These are phyloP conservation scores for Cryptosporidium canis DNA, from an alignment of 169 alveolate species.

Conservation along the genomic window DNA sequence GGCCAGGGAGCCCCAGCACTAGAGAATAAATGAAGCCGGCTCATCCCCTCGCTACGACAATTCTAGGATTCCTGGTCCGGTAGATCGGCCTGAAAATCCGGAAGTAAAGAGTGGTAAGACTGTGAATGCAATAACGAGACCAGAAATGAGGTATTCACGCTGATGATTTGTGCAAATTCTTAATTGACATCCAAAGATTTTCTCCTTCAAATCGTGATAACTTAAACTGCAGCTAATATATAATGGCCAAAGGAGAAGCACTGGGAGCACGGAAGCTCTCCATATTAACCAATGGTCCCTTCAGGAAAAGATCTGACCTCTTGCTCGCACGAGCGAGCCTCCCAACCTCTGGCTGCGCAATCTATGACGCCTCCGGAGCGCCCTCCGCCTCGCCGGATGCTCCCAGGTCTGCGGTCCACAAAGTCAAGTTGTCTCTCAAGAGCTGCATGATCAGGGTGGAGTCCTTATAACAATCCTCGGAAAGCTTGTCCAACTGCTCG, in stretches of 20 bases:
- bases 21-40: not conserved
- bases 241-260: too few species aligned
- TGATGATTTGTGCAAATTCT: not conserved
- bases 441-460: conserved; percentile 94
- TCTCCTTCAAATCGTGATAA: not conserved
- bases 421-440: conserved; percentile 94
- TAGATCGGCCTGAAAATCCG: not conserved
- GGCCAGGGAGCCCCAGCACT: not conserved
- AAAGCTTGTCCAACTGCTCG: conserved; percentile 92
- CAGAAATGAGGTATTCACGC: not conserved
- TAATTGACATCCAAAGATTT: not conserved
- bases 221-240: not conserved
- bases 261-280: not conserved
- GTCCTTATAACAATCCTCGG: conserved; percentile 95
- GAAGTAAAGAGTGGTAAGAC: not conserved
- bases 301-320: not conserved
- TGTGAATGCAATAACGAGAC: not conserved
- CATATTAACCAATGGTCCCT: too few species aligned
- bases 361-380: conserved; percentile 72
- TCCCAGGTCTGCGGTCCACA: conserved; percentile 94
- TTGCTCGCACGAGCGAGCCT: not conserved
- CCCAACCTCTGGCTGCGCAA: not conserved
- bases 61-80: not conserved
- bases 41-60: not conserved
- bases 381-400: conserved; percentile 77